Conservation (phyloP, 1,284 basidiomycete species). For the Crepidotus sp. region DNA sequence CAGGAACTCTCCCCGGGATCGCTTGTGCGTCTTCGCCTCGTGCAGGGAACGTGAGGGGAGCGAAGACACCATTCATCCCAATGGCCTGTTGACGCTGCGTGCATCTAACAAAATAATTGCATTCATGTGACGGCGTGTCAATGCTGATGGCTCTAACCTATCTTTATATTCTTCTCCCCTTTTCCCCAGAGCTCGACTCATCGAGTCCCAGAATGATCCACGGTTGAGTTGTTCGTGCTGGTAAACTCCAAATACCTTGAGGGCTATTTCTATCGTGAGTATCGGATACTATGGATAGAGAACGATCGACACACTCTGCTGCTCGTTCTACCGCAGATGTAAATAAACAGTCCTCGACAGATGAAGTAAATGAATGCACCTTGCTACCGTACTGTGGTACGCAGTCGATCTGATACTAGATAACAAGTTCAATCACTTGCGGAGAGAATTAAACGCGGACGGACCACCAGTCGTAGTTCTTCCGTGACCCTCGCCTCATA, state of each 20-base stretch:
- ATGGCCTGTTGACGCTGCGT: neutral
- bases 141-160: conserved; percentile 34
- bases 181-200: conserved; percentile 41
- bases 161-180: conserved; percentile 45
- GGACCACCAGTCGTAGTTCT: conserved; percentile 51
- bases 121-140: neutral
- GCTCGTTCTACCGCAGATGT: conserved; percentile 29
- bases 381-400: conserved; percentile 31
- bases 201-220: conserved; percentile 38
- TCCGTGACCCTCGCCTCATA: conserved; percentile 60
- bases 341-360: neutral
- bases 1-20: conserved; percentile 1
- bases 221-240: conserved; percentile 44
- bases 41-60: conserved; percentile 28
- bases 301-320: conserved; percentile 36
- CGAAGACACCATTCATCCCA: neutral
- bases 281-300: neutral
- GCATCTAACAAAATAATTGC: conserved; percentile 4
- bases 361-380: conserved; percentile 26
- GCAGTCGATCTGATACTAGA: conserved; percentile 58
- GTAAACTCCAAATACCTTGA: conserved; percentile 54
- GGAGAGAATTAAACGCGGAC: conserved; percentile 18
- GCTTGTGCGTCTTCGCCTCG: conserved; percentile 19
- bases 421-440: neutral
- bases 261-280: conserved; percentile 27